phyloP scores from a whole-genome alignment of 2,329 filamentous ascomycete genomes.

The Trichoderma pleuroti region DNA sequence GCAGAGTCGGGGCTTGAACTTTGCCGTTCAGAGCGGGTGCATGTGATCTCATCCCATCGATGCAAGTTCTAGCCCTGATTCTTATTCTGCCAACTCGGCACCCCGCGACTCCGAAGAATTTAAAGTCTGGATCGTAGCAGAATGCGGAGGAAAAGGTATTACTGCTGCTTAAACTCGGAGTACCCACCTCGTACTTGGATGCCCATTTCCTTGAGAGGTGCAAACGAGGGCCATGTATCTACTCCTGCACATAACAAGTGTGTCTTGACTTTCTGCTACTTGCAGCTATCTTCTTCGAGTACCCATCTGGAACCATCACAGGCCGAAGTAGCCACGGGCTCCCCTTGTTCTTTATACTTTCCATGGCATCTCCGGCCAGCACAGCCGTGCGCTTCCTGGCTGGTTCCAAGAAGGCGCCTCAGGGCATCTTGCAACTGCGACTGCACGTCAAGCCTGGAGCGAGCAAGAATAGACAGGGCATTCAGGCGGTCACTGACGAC shows the following conservation, averaged over 20 bases:
- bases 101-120: background rate
- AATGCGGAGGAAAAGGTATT: background rate
- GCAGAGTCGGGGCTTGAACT: background rate
- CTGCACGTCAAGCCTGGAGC: conserved; percentile 67
- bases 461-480: conserved; percentile 58
- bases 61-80: conserved; percentile 18
- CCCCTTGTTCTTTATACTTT: background rate
- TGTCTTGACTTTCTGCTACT: background rate
- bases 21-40: background rate
- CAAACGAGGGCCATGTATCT: background rate
- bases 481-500: conserved; percentile 53
- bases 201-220: background rate
- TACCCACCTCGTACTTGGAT: background rate
- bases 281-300: background rate
- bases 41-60: background rate
- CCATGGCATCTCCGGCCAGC: conserved; percentile 31
- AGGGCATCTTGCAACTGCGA: conserved; percentile 53
- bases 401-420: conserved; percentile 43
- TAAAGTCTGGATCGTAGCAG: background rate
- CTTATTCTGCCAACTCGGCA: background rate
- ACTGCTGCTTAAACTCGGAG: background rate
- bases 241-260: background rate
- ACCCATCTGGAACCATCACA: background rate
- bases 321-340: background rate
- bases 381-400: conserved; percentile 46